phyloP scores from a whole-genome alignment of 805 yeast species.

The Zygoascus biomembranicola region DNA sequence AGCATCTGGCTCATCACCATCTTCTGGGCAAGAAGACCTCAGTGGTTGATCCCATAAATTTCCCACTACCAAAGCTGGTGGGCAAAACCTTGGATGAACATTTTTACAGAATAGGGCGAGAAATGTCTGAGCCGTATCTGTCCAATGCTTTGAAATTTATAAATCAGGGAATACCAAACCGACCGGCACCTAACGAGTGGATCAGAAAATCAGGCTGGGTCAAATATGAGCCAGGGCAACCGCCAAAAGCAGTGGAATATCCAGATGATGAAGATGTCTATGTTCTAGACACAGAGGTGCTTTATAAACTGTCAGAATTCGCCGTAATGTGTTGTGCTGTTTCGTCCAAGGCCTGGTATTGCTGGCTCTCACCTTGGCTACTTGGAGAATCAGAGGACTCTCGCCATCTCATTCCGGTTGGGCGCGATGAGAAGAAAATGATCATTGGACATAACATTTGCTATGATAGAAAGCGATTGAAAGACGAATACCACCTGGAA shows the following conservation, averaged over 20 bases:
- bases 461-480: slow-evolving; percentile 79
- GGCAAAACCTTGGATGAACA: slow-evolving; percentile 78
- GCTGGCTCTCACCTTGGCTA: slow-evolving; percentile 87
- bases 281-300: slow-evolving; percentile 84
- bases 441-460: slow-evolving; percentile 87
- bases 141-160: slow-evolving; percentile 41
- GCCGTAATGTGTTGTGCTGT: slow-evolving; percentile 78
- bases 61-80: slow-evolving; percentile 58
- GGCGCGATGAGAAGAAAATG: slow-evolving; percentile 40
- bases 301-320: slow-evolving; percentile 65
- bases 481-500: slow-evolving; percentile 69
- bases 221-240: slow-evolving; percentile 48
- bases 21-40: slow-evolving; percentile 71
- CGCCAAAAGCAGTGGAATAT: slow-evolving; percentile 47
- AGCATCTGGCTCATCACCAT: slow-evolving; percentile 51
- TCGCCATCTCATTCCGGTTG: slow-evolving; percentile 67
- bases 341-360: slow-evolving; percentile 76
- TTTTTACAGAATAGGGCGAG: slow-evolving; percentile 56
- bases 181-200: slow-evolving; percentile 45
- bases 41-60: slow-evolving; percentile 40
- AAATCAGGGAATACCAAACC: slow-evolving; percentile 29
- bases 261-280: slow-evolving; percentile 66
- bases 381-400: slow-evolving; percentile 41
- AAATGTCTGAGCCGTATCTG: slow-evolving; percentile 53
- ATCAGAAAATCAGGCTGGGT: slow-evolving; percentile 68